A percentile compares a stretch with the other conserved stretches of the same genome.
These are phyloP conservation scores for Phlyctochytrium arcticum DNA, from an alignment of 192 early-diverging fungal species.

Conservation along the genomic window DNA sequence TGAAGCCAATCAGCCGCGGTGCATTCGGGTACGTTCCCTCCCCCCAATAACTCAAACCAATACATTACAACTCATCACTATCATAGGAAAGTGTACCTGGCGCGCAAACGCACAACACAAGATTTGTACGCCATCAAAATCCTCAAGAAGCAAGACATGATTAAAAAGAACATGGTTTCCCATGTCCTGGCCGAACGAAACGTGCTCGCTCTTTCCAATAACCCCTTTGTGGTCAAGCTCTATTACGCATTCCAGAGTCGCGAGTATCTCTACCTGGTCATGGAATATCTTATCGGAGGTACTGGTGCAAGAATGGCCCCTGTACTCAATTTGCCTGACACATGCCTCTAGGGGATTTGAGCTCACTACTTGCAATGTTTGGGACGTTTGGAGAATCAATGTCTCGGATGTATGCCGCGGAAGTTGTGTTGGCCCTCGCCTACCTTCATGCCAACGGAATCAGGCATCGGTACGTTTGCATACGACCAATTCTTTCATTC, in stretches of 20 bases:
- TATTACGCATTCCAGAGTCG: conserved; percentile 89
- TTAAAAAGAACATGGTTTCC: conserved; percentile 93
- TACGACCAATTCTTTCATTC: conserved; percentile 6
- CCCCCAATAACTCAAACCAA: not conserved
- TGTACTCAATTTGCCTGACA: conserved; percentile 6
- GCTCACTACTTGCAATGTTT: conserved; percentile 67
- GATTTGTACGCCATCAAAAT: conserved; percentile 93
- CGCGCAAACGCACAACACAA: conserved; percentile 77
- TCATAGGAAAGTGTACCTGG: conserved; percentile 75
- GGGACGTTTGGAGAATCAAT: conserved; percentile 76
- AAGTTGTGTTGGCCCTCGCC: conserved; percentile 84
- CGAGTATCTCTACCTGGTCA: conserved; percentile 83
- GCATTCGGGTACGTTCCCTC: conserved; percentile 68
- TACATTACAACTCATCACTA: conserved; percentile 9
- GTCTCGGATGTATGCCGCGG: conserved; percentile 85
- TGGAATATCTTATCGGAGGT: conserved; percentile 90
- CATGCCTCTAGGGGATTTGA: conserved; percentile 55
- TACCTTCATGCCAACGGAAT: conserved; percentile 90
- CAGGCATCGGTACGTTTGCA: conserved; percentile 64
- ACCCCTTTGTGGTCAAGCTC: conserved; percentile 88
- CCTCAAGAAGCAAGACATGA: conserved; percentile 89
- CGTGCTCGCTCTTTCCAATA: conserved; percentile 70
- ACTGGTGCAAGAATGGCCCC: not conserved
- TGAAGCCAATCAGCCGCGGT: conserved; percentile 92
- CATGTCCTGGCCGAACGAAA: conserved; percentile 85